Percentiles rank a stretch among this genome's conserved stretches.
Evolutionary conservation across 768 basidiomycete genomes (phyloP).

Genomic region (Suillus fuscotomentosus): DNA sequence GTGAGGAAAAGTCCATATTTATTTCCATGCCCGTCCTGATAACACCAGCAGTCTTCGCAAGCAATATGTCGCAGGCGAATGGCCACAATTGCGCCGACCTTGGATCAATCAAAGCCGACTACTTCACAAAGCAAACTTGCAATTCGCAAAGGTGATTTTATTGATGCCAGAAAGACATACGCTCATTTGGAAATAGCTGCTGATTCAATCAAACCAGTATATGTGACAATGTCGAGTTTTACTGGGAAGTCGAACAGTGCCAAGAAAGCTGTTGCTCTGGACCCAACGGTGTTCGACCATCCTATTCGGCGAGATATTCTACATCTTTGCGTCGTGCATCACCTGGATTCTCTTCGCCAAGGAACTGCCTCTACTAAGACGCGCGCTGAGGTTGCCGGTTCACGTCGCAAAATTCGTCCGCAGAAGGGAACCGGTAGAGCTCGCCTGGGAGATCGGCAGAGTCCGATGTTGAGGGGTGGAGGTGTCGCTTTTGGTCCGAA

Average conservation of each 20-base stretch:
- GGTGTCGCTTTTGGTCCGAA: slow-evolving; percentile 91
- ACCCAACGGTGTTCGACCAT: slow-evolving; percentile 83
- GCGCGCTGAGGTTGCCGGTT: slow-evolving; percentile 85
- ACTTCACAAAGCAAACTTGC: slow-evolving; percentile 1
- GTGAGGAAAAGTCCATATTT: slow-evolving; percentile 5
- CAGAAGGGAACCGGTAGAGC: slow-evolving; percentile 94
- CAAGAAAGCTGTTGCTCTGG: slow-evolving; percentile 57
- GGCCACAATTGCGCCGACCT: slow-evolving; percentile 7
- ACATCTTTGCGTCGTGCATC: slow-evolving; percentile 86
- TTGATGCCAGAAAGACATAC: slow-evolving; percentile 6
- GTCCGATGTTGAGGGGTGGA: slow-evolving; percentile 87
- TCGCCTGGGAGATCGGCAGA: slow-evolving; percentile 85
- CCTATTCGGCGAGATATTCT: slow-evolving; percentile 91
- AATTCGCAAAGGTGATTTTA: slow-evolving; percentile 18
- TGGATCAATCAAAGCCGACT: slow-evolving; percentile 2
- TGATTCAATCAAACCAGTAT: slow-evolving; percentile 47
- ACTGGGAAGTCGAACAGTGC: slow-evolving; percentile 40
- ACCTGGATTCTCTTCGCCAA: slow-evolving; percentile 86
- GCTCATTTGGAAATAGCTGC: slow-evolving; percentile 29
- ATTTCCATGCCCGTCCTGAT: background rate
- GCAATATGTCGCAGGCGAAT: slow-evolving; percentile 12
- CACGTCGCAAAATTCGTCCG: slow-evolving; percentile 82
- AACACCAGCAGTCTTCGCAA: background rate
- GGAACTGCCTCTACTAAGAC: slow-evolving; percentile 92
- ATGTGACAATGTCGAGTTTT: slow-evolving; percentile 60